Evolutionary conservation across 768 basidiomycete species (phyloP), one percentile per base, ranked within the genome.

Genomic region (Myochromella boudieri): DNA sequence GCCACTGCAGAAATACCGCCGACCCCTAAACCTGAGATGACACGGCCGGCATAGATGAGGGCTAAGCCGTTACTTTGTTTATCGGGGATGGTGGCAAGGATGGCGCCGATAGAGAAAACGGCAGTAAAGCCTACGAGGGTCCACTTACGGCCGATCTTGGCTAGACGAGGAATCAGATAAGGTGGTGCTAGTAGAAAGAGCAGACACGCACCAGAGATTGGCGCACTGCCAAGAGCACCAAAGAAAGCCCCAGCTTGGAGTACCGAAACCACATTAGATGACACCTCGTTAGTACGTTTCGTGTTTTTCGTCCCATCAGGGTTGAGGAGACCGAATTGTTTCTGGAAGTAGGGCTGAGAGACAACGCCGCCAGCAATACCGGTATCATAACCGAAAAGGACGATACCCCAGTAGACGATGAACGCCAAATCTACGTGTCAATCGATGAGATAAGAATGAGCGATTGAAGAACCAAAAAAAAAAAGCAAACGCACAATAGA

Each of bases 211-310:
- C 87, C 68, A 9, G 87, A 87, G 33, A 87, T 58, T 0, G 84
- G 85, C 1, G 85, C 85, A 53, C 82, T 84, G 8, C 77, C 76
- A 5, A 95, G 62, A 11, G 91, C 88, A 47, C 91, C 92, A 59
- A 93, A 93, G 75, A 93, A 92, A 1, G 89, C 88, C 9, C 90
- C 90, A 3, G 83, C 88, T 60, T 93, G 91, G 8, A 94, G 74
- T 3, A 93, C 87, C 3, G 91, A 89, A 14, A 94, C 92, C 33
- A 95, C 84, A 53, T 88, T 91, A 33, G 86, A 85, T 0, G 84
- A 84, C n/a, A 92, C 70, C 3, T 72, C 68, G 46, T 85, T 76
- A 18, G 57, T 55, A 43, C 62, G 64, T 39, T 52, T 53, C 18
- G 38, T 25, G 60, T 82, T 64, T 32, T 63, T 60, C 1, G 55